Percentiles rank a stretch among this genome's conserved stretches.
These are phyloP conservation scores for Giardia duodenalis DNA, from an alignment of 208 protist species.

Conservation along the genomic window DNA sequence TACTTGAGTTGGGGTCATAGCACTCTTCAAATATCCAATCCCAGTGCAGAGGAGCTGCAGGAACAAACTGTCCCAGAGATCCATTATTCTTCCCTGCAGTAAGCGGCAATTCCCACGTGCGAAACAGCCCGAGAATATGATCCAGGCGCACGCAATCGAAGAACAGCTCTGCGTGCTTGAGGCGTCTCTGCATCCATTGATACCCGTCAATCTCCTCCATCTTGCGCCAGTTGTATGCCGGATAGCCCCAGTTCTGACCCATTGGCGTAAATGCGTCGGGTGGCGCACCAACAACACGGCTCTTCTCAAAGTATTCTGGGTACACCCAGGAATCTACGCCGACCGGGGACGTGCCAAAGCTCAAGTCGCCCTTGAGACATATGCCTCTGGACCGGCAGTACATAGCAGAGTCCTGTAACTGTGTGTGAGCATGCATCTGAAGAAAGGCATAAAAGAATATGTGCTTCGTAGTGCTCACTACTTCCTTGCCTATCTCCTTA, in stretches of 20 bases:
- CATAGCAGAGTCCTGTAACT: slow-evolving; percentile 25
- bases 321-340: slow-evolving; percentile 51
- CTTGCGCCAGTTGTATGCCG: slow-evolving; percentile 59
- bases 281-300: slow-evolving; percentile 52
- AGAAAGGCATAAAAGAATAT: slow-evolving; percentile 7
- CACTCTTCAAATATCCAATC: slow-evolving; percentile 22
- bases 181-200: slow-evolving; percentile 34
- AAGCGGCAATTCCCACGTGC: slow-evolving; percentile 60
- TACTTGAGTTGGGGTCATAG: background rate
- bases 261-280: slow-evolving; percentile 53
- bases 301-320: slow-evolving; percentile 48
- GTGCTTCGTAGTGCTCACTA: background rate
- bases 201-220: slow-evolving; percentile 54
- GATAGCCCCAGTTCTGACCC: slow-evolving; percentile 64
- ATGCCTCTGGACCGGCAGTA: slow-evolving; percentile 46
- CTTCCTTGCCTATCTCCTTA: slow-evolving; percentile 2
- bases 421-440: background rate
- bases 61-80: slow-evolving; percentile 6
- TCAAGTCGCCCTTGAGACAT: slow-evolving; percentile 59
- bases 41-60: slow-evolving; percentile 34
- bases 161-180: slow-evolving; percentile 48
- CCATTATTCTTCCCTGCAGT: slow-evolving; percentile 32
- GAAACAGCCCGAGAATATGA: slow-evolving; percentile 60
- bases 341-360: slow-evolving; percentile 53
- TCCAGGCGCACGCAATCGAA: slow-evolving; percentile 60